phyloP scores from a whole-genome alignment of 768 basidiomycete genomes.

The Mrakia gelida region DNA sequence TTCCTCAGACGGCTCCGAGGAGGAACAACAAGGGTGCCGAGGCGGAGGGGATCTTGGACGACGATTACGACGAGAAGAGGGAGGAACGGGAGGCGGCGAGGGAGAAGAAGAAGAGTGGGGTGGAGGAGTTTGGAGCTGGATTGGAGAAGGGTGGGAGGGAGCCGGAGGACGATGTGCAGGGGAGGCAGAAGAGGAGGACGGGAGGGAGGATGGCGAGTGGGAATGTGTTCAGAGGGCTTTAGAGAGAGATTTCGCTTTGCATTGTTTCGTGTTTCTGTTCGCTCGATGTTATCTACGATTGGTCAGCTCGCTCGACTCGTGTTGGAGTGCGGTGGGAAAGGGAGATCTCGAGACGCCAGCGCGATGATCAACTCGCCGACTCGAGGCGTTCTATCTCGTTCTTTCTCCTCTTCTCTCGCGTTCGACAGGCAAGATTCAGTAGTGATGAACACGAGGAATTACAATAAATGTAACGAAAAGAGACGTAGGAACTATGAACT shows the following conservation, averaged over 20 bases:
- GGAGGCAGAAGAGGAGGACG: conserved; percentile 72
- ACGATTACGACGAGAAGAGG: conserved; percentile 40
- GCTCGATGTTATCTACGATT: too few species aligned
- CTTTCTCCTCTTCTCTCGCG: too few species aligned
- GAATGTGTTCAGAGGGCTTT: conserved; percentile 52
- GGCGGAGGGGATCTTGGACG: conserved; percentile 44
- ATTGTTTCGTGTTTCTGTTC: too few species aligned
- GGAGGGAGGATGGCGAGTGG: conserved; percentile 84
- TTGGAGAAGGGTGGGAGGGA: conserved; percentile 72
- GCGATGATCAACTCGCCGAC: too few species aligned
- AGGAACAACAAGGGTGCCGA: conserved; percentile 22
- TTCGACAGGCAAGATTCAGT: too few species aligned
- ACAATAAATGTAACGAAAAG: too few species aligned
- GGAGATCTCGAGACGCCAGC: too few species aligned
- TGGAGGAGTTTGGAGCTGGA: conserved; percentile 79
- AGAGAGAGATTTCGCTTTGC: not conserved
- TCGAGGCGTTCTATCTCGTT: too few species aligned
- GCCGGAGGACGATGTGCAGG: conserved; percentile 63
- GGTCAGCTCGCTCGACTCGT: too few species aligned
- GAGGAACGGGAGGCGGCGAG: conserved; percentile 50
- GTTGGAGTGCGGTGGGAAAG: too few species aligned
- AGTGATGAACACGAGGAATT: too few species aligned
- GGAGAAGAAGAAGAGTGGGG: conserved; percentile 41
- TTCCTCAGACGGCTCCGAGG: conserved; percentile 54
- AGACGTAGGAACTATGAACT: too few species aligned